Evolutionary conservation across 306 rosid genomes (phyloP).

Genomic region (Cucurbita moschata): DNA sequence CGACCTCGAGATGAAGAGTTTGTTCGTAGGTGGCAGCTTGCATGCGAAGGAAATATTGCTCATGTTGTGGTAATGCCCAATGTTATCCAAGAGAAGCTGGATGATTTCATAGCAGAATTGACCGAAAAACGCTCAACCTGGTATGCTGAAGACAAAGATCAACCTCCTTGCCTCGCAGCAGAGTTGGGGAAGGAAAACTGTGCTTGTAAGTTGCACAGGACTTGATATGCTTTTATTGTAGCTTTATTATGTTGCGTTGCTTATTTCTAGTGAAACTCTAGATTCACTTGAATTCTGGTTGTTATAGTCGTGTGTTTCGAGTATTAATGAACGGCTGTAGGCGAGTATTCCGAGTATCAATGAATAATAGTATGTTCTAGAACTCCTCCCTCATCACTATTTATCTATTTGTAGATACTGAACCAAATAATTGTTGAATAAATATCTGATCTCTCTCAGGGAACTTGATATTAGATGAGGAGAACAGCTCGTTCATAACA

Average conservation of each 20-base stretch:
- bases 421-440: neutral
- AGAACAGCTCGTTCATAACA: neutral
- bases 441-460: neutral
- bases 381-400: neutral
- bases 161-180: conserved; percentile 32
- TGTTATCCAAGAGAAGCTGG: conserved; percentile 31
- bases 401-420: neutral
- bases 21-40: conserved; percentile 40
- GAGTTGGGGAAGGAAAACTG: conserved; percentile 38
- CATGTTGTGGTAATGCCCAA: conserved; percentile 57
- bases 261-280: neutral
- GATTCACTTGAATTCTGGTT: neutral
- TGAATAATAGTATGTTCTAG: neutral
- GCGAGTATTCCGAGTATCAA: neutral
- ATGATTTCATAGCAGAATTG: conserved; percentile 33
- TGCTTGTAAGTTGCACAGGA: conserved; percentile 27
- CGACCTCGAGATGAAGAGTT: conserved; percentile 46
- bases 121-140: conserved; percentile 20
- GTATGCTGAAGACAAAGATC: conserved; percentile 11
- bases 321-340: neutral
- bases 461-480: neutral
- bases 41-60: conserved; percentile 47
- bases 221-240: conserved; percentile 1
- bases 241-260: neutral
- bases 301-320: neutral